phyloP scores from a whole-genome alignment of 768 basidiomycete species.

The Panaeolus papilionaceus region DNA sequence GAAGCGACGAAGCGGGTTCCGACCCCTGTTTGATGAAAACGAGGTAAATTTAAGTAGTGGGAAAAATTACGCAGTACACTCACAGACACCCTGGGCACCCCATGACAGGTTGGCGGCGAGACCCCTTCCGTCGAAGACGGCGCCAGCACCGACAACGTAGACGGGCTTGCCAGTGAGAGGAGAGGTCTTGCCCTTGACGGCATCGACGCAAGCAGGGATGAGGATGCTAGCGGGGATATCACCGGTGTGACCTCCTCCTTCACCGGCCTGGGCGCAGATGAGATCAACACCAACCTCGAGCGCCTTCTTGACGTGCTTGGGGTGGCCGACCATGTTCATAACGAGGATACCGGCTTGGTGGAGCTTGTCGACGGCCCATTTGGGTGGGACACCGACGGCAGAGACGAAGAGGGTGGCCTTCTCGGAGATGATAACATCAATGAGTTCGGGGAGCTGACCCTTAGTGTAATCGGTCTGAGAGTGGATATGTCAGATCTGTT shows the following conservation, averaged over 20 bases:
- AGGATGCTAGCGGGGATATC: conserved; percentile 84
- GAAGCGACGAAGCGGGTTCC: conserved; percentile 89
- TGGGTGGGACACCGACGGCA: conserved; percentile 88
- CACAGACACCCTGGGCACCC: conserved; percentile 89
- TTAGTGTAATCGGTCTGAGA: conserved; percentile 86
- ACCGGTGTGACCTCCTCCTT: conserved; percentile 91
- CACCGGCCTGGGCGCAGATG: conserved; percentile 94
- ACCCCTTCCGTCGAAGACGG: conserved; percentile 87
- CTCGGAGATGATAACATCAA: conserved; percentile 93
- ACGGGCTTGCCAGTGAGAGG: conserved; percentile 85
- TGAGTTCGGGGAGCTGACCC: conserved; percentile 81
- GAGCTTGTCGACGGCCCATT: conserved; percentile 77
- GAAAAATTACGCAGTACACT: conserved; percentile 38
- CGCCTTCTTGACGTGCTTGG: conserved; percentile 85
- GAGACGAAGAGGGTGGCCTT: conserved; percentile 89
- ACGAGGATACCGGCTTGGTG: conserved; percentile 86
- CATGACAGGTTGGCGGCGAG: conserved; percentile 88
- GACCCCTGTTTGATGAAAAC: conserved; percentile 55
- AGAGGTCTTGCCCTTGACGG: conserved; percentile 75
- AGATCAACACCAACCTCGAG: conserved; percentile 87
- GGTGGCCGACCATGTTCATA: conserved; percentile 98
- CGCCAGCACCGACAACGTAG: conserved; percentile 91
- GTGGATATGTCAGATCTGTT: background rate
- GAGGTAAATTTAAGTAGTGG: conserved; percentile 14
- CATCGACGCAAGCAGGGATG: conserved; percentile 91